Percentiles rank a stretch among this genome's conserved stretches.
These are phyloP conservation scores for Boletus mariae DNA, from an alignment of 1,284 basidiomycete genomes.

Conservation along the genomic window DNA sequence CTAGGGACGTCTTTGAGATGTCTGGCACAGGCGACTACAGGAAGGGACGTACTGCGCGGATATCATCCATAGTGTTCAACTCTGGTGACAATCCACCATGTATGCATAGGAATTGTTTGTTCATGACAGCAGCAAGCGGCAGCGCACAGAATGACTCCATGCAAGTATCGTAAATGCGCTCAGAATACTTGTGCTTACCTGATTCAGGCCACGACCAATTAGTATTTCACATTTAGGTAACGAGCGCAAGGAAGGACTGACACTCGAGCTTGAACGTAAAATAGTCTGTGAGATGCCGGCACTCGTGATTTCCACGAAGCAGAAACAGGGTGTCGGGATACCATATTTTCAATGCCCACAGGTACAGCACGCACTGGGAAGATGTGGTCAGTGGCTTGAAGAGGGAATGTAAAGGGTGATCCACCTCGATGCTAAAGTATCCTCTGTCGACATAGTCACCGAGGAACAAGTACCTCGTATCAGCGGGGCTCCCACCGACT, in stretches of 20 bases:
- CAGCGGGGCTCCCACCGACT: slow-evolving; percentile 89
- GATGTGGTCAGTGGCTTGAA: slow-evolving; percentile 3
- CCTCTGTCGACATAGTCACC: slow-evolving; percentile 96
- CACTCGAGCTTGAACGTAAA: slow-evolving; percentile 91
- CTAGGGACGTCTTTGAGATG: slow-evolving; percentile 36
- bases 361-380: slow-evolving; percentile 82
- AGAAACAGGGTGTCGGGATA: slow-evolving; percentile 89
- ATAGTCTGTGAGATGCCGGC: slow-evolving; percentile 83
- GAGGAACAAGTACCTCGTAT: slow-evolving; percentile 90
- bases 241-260: slow-evolving; percentile 37
- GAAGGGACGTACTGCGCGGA: slow-evolving; percentile 58
- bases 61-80: slow-evolving; percentile 86
- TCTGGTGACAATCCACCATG: slow-evolving; percentile 92
- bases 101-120: slow-evolving; percentile 96
- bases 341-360: slow-evolving; percentile 90
- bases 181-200: slow-evolving; percentile 95
- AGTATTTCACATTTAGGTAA: not conserved
- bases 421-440: slow-evolving; percentile 87
- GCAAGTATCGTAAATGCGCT: slow-evolving; percentile 85
- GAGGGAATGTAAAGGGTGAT: slow-evolving; percentile 14
- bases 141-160: slow-evolving; percentile 93
- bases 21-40: not conserved
- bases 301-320: slow-evolving; percentile 90
- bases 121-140: slow-evolving; percentile 92
- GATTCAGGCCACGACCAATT: slow-evolving; percentile 5